Evolutionary conservation across 108 stramenopile genomes (phyloP), one percentile per base, ranked within the genome.

Genomic region (Skeletonema menzelii): DNA sequence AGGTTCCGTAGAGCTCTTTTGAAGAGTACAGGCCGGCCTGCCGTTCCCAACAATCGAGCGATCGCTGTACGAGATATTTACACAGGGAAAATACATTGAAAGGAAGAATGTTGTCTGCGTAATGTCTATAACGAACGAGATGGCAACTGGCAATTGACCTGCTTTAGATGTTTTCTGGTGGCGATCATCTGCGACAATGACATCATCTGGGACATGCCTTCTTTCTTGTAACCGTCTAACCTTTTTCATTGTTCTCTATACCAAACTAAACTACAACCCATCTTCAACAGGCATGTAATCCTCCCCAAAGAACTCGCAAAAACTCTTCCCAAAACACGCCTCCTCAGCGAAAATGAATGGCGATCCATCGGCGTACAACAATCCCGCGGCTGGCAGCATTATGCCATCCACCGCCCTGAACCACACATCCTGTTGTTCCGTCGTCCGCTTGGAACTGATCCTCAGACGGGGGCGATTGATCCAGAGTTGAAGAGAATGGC

Each of bases 381-480:
- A 86, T 89, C 86, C 78, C 91, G 98, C 34, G 98, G 98, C 38
- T 99, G 98, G 98, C 86, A 94, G 72, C 99, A 99, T 72, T 99
- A 98, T 84, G 97, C 98, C 27, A 96, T 97, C 72, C 99, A 99
- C 76, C 90, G 93, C 34, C 99, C 99, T 11, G 99, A 99, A 78
- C 99, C 96, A 32, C 97, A 99, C 84, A 98, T 99, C 73, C 90
- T 99, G 34, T 82, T 99, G 30, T 99, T 99, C 86, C 94, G 98
- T 66, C 87, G 99, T 49, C 97, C 96, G 0, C 82, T 99, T 7
- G 99, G 99, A 60, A 99, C 99, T 7, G 98, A 99, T 86, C 97
- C 97, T 56, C 89, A 95, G 69, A 94, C 94, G 34, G 97, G 97
- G 22, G 84, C 84, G 38, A 85, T 96, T 12, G 93, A 96, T 83